Evolutionary conservation across 2,329 filamentous ascomycete genomes (phyloP).

Genomic region (Botryotinia narcissicola): DNA sequence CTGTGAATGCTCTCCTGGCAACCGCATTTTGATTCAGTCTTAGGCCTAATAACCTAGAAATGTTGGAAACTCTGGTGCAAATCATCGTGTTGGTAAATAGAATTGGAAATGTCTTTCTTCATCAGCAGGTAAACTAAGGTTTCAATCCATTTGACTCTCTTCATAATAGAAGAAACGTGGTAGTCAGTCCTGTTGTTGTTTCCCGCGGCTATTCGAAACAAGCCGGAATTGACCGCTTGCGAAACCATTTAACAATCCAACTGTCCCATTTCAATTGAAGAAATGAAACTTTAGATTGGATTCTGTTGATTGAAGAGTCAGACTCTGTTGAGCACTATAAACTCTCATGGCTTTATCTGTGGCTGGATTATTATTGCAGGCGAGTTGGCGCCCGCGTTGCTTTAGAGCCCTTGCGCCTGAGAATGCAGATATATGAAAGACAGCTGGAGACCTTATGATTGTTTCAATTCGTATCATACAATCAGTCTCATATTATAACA

Average conservation of each 20-base stretch:
- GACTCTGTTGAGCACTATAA: neutral
- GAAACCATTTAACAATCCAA: neutral
- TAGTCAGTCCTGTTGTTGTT: neutral
- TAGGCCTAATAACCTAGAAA: neutral
- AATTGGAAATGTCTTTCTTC: neutral
- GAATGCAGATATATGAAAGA: neutral
- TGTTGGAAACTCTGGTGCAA: constrained; percentile 4
- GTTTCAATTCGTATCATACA: neutral
- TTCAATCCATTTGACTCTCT: neutral
- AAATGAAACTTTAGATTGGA: neutral
- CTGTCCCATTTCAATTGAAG: neutral
- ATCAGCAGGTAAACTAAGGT: too few relatives aligned
- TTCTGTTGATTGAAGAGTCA: neutral
- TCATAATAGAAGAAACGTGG: neutral
- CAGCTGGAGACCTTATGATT: neutral
- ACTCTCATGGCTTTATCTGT: neutral
- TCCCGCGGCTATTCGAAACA: neutral
- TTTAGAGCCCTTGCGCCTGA: neutral
- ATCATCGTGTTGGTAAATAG: neutral
- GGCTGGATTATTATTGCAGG: neutral
- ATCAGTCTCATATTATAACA: neutral
- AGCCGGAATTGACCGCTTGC: neutral
- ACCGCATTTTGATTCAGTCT: neutral
- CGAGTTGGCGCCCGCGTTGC: neutral
- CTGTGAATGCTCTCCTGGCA: constrained; percentile 27